A percentile compares a stretch with the other conserved stretches of the same genome.
Conservation (phyloP, 1,139 yeast species). For the Eremothecium gossypii region DNA sequence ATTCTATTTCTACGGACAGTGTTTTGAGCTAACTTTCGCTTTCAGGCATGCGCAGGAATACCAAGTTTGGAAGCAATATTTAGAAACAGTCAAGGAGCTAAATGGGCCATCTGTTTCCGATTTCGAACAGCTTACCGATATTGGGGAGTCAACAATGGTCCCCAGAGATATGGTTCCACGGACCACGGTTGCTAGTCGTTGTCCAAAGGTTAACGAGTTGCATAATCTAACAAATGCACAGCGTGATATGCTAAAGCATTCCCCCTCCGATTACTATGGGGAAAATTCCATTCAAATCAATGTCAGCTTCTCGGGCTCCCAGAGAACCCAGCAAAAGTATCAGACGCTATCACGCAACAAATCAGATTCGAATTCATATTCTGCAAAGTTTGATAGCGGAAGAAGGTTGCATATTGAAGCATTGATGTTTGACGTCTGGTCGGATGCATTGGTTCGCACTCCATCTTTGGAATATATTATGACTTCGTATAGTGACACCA, state of each 20-base stretch:
- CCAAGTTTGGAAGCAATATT: slow-evolving; percentile 3
- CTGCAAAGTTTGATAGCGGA: slow-evolving; percentile 1
- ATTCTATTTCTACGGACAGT: slow-evolving; percentile 7
- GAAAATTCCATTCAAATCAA: background rate
- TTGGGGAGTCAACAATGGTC: slow-evolving; percentile 3
- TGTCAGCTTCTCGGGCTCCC: background rate
- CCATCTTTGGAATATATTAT: slow-evolving; percentile 1
- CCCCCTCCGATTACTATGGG: slow-evolving; percentile 2
- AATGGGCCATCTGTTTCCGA: slow-evolving; percentile 5
- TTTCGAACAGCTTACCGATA: slow-evolving; percentile 1
- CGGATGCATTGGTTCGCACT: slow-evolving; percentile 1
- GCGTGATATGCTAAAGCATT: slow-evolving; percentile 3
- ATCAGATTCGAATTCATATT: slow-evolving; percentile 1
- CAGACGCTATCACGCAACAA: slow-evolving; percentile 1
- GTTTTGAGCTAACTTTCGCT: slow-evolving; percentile 5
- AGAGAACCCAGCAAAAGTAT: slow-evolving; percentile 1
- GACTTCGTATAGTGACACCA: slow-evolving; percentile 3
- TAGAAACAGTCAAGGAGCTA: slow-evolving; percentile 5
- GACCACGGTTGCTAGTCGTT: slow-evolving; percentile 3
- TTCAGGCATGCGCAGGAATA: slow-evolving; percentile 5
- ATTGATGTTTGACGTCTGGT: slow-evolving; percentile 4
- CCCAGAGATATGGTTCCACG: slow-evolving; percentile 3
- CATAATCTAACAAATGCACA: slow-evolving; percentile 1
- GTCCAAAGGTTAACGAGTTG: slow-evolving; percentile 1
- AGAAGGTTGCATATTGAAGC: slow-evolving; percentile 1